Percentiles rank a stretch among this genome's conserved stretches.
Evolutionary conservation across 192 early-diverging fungal genomes (phyloP).

Genomic region (Coemansia sp.): DNA sequence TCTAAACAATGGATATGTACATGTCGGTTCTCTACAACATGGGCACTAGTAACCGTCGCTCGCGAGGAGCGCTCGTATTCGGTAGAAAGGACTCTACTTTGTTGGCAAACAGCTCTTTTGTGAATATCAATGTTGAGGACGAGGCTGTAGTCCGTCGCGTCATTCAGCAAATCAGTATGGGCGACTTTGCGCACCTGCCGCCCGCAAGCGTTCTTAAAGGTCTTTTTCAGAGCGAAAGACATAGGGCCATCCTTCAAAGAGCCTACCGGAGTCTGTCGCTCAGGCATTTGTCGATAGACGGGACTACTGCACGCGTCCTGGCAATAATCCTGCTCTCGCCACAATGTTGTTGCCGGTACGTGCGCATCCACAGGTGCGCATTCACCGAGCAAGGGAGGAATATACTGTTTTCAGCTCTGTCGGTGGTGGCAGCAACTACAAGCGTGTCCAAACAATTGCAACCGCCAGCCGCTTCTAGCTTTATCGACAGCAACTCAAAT

Average conservation of each 20-base stretch:
- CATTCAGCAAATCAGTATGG: constrained; percentile 21
- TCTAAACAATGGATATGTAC: constrained; percentile 22
- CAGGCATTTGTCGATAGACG: constrained; percentile 19
- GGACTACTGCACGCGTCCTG: constrained; percentile 22
- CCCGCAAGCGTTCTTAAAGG: constrained; percentile 21
- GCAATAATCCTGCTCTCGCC: constrained; percentile 28
- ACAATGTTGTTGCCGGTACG: constrained; percentile 23
- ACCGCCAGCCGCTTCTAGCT: not conserved
- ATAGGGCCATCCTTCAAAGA: constrained; percentile 9
- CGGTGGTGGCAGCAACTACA: constrained; percentile 23
- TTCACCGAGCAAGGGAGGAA: constrained; percentile 32
- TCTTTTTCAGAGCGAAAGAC: constrained; percentile 17
- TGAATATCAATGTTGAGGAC: constrained; percentile 9
- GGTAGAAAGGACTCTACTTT: constrained; percentile 1
- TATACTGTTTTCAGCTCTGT: constrained; percentile 34
- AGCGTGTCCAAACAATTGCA: not conserved
- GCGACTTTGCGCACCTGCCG: constrained; percentile 40
- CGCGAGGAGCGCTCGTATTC: constrained; percentile 10
- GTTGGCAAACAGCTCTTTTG: not conserved
- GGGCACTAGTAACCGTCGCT: not conserved
- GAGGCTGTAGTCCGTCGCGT: constrained; percentile 16
- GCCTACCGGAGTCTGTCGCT: constrained; percentile 20
- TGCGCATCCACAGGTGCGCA: constrained; percentile 25
- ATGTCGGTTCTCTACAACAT: constrained; percentile 29
- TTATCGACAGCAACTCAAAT: not conserved